phyloP scores from a whole-genome alignment of 2,329 filamentous ascomycete genomes.

The Sclerotinia minor region DNA sequence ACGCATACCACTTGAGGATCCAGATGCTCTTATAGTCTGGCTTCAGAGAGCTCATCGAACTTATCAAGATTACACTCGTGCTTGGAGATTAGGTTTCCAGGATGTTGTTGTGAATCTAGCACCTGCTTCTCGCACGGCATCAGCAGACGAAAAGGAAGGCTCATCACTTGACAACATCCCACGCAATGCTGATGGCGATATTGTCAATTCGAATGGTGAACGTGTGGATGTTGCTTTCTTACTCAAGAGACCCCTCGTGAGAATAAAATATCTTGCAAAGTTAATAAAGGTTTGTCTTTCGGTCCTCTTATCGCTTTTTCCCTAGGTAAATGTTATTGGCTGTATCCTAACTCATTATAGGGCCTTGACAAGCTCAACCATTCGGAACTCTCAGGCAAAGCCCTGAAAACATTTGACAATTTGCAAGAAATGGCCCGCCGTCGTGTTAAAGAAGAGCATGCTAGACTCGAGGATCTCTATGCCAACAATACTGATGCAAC shows the following conservation, averaged over 20 bases:
- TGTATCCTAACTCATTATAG: conserved; percentile 28
- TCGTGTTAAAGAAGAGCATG: conserved; percentile 70
- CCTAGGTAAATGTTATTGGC: not conserved
- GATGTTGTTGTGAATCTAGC: conserved; percentile 93
- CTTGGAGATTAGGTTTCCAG: conserved; percentile 92
- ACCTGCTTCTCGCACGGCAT: conserved; percentile 55
- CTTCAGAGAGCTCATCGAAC: conserved; percentile 73
- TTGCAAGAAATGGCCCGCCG: conserved; percentile 78
- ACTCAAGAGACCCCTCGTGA: conserved; percentile 82
- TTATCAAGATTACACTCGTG: conserved; percentile 81
- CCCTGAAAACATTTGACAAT: conserved; percentile 52
- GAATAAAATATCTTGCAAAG: conserved; percentile 84
- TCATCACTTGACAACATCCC: conserved; percentile 60
- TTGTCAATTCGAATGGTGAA: conserved; percentile 67
- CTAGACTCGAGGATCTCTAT: conserved; percentile 79
- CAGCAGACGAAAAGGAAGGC: conserved; percentile 53
- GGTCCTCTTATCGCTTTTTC: not conserved
- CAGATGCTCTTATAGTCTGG: conserved; percentile 75
- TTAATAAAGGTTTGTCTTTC: conserved; percentile 65
- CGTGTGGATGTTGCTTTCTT: conserved; percentile 92
- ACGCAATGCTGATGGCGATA: conserved; percentile 63
- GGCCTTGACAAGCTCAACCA: conserved; percentile 40
- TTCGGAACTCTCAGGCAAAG: conserved; percentile 46
- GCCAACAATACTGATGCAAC: conserved; percentile 81
- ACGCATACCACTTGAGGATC: conserved; percentile 72